These are phyloP conservation scores for Xylariaceae sp. DNA, from an alignment of 2,329 filamentous ascomycete species.

Conservation along the genomic window DNA sequence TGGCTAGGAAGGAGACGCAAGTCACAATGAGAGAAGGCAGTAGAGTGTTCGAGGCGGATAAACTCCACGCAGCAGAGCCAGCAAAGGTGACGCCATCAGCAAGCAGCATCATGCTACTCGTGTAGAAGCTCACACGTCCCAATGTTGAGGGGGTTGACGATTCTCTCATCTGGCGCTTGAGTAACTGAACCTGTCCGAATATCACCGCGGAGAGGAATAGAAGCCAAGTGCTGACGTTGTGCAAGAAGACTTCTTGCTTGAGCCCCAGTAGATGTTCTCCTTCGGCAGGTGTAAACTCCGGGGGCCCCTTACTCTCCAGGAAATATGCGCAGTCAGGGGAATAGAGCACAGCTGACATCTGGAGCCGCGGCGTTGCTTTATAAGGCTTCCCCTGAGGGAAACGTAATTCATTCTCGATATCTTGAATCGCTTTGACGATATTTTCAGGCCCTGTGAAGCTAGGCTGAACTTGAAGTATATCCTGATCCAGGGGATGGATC, in stretches of 20 bases:
- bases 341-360: slow-evolving; percentile 59
- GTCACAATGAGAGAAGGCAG: slow-evolving; percentile 52
- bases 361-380: slow-evolving; percentile 48
- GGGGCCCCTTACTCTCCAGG: slow-evolving; percentile 59
- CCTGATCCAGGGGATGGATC: slow-evolving; percentile 52
- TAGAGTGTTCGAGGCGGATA: slow-evolving; percentile 52
- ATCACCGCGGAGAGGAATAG: slow-evolving; percentile 52
- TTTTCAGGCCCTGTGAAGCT: slow-evolving; percentile 32
- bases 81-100: slow-evolving; percentile 57
- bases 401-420: slow-evolving; percentile 59
- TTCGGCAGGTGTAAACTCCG: slow-evolving; percentile 46
- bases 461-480: slow-evolving; percentile 33
- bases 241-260: slow-evolving; percentile 56
- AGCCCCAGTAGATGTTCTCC: slow-evolving; percentile 53
- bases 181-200: slow-evolving; percentile 55
- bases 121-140: slow-evolving; percentile 61
- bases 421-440: slow-evolving; percentile 40
- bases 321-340: slow-evolving; percentile 66
- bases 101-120: slow-evolving; percentile 56
- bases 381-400: slow-evolving; percentile 56
- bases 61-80: slow-evolving; percentile 50
- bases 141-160: slow-evolving; percentile 63
- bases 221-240: slow-evolving; percentile 55
- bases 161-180: slow-evolving; percentile 61
- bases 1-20: slow-evolving; percentile 50